Conservation (phyloP, 352 stramenopile species). For the Phytophthora cryptogea region DNA sequence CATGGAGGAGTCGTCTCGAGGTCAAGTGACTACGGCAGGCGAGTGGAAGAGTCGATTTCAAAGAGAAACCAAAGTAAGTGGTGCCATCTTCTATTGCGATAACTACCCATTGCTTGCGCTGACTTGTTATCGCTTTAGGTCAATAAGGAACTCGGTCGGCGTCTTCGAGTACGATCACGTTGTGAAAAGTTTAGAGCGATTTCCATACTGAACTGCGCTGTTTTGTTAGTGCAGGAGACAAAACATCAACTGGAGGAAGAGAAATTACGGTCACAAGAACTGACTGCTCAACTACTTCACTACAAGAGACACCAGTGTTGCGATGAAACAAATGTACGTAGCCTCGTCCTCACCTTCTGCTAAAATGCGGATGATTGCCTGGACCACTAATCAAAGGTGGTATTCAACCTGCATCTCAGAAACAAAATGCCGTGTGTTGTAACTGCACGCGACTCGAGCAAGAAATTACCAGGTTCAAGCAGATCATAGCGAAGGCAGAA, state of each 20-base stretch:
- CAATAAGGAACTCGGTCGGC: slow-evolving; percentile 73
- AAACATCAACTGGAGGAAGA: slow-evolving; percentile 56
- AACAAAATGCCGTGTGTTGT: slow-evolving; percentile 16
- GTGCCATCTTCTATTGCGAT: background rate
- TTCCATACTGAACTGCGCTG: background rate
- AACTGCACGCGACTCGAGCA: slow-evolving; percentile 25
- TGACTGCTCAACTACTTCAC: slow-evolving; percentile 38
- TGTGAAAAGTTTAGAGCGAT: background rate
- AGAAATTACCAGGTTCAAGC: slow-evolving; percentile 18
- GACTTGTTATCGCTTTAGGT: slow-evolving; percentile 40
- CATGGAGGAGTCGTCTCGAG: slow-evolving; percentile 19
- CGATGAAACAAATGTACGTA: slow-evolving; percentile 15
- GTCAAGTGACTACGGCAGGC: slow-evolving; percentile 14
- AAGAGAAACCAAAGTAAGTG: slow-evolving; percentile 65
- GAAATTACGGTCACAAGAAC: slow-evolving; percentile 35
- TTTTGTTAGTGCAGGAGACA: slow-evolving; percentile 36
- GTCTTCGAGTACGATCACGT: slow-evolving; percentile 51
- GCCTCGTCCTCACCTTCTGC: background rate
- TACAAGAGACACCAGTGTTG: slow-evolving; percentile 24
- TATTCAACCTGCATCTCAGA: slow-evolving; percentile 6
- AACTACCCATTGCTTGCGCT: background rate
- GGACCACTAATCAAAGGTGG: background rate
- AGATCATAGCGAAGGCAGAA: slow-evolving; percentile 6
- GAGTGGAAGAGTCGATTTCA: slow-evolving; percentile 74
- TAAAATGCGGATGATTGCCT: background rate